phyloP scores from a whole-genome alignment of 2,329 filamentous ascomycete genomes.

The Dactylellina drechsleri region DNA sequence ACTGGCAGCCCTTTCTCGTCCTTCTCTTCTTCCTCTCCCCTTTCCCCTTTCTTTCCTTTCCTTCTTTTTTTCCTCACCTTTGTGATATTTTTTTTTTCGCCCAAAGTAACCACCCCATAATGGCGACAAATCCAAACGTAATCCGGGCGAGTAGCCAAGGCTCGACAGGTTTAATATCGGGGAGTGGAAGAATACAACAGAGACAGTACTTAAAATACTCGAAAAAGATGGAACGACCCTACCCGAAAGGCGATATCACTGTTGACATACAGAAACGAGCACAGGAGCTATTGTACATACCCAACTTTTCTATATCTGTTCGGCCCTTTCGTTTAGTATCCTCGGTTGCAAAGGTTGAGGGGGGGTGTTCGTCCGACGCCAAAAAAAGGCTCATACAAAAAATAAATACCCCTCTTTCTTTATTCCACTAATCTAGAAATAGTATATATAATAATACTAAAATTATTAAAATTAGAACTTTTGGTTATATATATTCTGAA shows the following conservation, averaged over 20 bases:
- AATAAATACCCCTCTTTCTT: too few species aligned
- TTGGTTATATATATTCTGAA: too few species aligned
- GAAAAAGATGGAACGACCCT: slow-evolving; percentile 55
- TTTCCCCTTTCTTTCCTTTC: slow-evolving; percentile 4
- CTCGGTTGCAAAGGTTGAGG: too few species aligned
- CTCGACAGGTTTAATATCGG: slow-evolving; percentile 34
- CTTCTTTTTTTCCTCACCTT: slow-evolving; percentile 22
- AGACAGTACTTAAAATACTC: slow-evolving; percentile 50
- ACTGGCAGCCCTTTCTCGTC: slow-evolving; percentile 1
- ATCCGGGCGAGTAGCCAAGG: slow-evolving; percentile 52
- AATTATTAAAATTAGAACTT: too few species aligned
- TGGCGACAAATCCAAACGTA: slow-evolving; percentile 40
- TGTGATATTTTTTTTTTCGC: too few species aligned
- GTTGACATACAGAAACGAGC: slow-evolving; percentile 57
- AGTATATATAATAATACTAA: too few species aligned
- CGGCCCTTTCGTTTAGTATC: too few species aligned
- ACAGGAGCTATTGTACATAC: slow-evolving; percentile 56
- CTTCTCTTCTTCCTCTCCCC: not conserved
- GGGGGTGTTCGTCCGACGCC: too few species aligned
- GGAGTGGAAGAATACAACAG: slow-evolving; percentile 40
- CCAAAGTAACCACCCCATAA: slow-evolving; percentile 12
- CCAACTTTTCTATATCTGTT: too few species aligned
- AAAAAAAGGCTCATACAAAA: too few species aligned
- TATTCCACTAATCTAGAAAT: too few species aligned
- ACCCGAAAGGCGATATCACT: slow-evolving; percentile 57